Conservation (phyloP, 371 early-diverging fungal genomes). For the Thermomucor indicae-seudaticae region DNA sequence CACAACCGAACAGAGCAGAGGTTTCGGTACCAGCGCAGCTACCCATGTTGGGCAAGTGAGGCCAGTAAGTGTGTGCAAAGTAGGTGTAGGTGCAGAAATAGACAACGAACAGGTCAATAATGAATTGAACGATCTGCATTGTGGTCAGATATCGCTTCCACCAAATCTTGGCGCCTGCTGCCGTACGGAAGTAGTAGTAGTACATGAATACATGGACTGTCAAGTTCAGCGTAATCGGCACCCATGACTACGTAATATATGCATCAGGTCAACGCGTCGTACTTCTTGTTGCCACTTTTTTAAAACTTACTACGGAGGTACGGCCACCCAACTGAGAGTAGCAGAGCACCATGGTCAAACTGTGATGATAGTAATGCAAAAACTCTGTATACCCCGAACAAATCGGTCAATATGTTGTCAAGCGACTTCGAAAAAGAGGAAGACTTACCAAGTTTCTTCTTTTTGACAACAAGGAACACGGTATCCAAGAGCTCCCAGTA, state of each 20-base stretch:
- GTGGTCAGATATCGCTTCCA: constrained; percentile 92
- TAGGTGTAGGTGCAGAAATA: constrained; percentile 83
- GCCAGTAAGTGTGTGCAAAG: constrained; percentile 68
- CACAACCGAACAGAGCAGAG: constrained; percentile 81
- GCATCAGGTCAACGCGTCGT: constrained; percentile 17
- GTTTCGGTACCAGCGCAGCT: constrained; percentile 76
- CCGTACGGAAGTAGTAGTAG: constrained; percentile 88
- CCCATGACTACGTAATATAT: constrained; percentile 59
- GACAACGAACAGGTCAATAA: constrained; percentile 76
- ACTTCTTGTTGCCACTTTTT: constrained; percentile 5
- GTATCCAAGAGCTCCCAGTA: constrained; percentile 70
- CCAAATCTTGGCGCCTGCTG: constrained; percentile 82
- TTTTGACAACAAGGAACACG: constrained; percentile 29
- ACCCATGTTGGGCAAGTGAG: constrained; percentile 68
- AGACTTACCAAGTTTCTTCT: constrained; percentile 28
- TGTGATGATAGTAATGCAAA: constrained; percentile 90
- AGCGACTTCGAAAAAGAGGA: neutral
- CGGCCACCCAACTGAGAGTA: constrained; percentile 77
- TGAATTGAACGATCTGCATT: constrained; percentile 86
- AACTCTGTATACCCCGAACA: constrained; percentile 49
- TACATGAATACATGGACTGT: constrained; percentile 92
- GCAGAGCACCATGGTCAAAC: constrained; percentile 87
- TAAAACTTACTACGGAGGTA: constrained; percentile 73
- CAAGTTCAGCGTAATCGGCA: constrained; percentile 77
- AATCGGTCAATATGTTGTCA: neutral